Conservation (phyloP, 2,329 filamentous ascomycete species). For the Aureobasidium namibiae region DNA sequence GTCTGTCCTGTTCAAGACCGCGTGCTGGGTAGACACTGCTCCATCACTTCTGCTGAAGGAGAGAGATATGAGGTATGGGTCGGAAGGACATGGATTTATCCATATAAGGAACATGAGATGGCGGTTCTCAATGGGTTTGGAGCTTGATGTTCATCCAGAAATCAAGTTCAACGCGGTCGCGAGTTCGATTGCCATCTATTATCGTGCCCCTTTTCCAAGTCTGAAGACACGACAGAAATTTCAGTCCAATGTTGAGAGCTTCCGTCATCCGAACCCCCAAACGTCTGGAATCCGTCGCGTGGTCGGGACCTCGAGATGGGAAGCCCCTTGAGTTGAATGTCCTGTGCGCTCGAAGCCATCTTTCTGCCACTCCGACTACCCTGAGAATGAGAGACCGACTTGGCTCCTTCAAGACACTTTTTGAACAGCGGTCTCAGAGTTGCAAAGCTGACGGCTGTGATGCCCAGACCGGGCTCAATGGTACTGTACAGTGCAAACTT, state of each 20-base stretch:
- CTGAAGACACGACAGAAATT: neutral
- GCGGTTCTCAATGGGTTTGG: no score
- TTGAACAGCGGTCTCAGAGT: conserved; percentile 20
- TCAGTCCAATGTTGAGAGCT: neutral
- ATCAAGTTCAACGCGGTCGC: neutral
- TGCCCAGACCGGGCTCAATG: conserved; percentile 20
- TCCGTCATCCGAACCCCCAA: neutral
- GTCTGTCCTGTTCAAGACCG: no score
- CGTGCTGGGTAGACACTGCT: no score
- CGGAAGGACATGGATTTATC: no score
- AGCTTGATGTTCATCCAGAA: no score
- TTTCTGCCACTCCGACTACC: neutral
- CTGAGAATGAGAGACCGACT: neutral
- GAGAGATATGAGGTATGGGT: no score
- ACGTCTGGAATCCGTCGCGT: neutral
- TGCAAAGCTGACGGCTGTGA: conserved; percentile 19
- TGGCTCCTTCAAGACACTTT: neutral
- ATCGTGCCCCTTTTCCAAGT: neutral
- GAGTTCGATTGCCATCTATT: neutral
- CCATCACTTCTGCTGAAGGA: no score
- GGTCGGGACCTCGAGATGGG: neutral
- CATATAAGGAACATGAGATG: no score
- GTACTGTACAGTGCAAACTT: conserved; percentile 15
- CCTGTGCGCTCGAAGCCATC: neutral
- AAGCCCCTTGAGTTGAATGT: conserved; percentile 1